Evolutionary conservation across 495 filamentous ascomycete species (phyloP), one percentile per base, ranked within the genome.

Genomic region (Aspergillus sclerotiicarbonarius): DNA sequence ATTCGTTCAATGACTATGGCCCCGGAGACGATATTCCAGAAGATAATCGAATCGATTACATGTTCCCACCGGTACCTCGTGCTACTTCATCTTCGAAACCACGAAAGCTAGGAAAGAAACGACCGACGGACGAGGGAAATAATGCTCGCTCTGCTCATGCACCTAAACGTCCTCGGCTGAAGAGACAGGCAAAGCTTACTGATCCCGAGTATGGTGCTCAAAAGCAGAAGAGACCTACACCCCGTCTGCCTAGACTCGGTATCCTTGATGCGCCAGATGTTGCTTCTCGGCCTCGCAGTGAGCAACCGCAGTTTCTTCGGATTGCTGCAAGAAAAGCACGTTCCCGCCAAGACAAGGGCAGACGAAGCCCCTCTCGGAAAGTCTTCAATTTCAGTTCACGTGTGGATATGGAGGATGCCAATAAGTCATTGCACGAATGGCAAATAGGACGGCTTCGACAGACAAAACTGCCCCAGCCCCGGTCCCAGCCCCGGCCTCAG

Each of bases 281-380:
- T 33, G 69, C 65, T 32, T 53, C 53, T 33, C 56, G 57, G 48
- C 51, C 70, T 51, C 63, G 58, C 18, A 57, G 61, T 10, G 60
- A 74, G 15, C 69, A 76, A 7, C 92, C 94, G 6, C 73, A 75
- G 30, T 98, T 98, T 65, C 73, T 97, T 19, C 85, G 84, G 51
- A 70, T 98, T 60, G 94, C 94, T 39, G 82, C 83, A 18, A 85
- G 95, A 49, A 76, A 80, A 57, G 90, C 84, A 45, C 86, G 80
- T 15, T 80, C 73, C 55, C 81, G 82, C 60, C 63, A 62, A 39
- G 86, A 90, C 59, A 65, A 78, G 57, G 92, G 90, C 7, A 85
- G 88, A 63, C 82, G 86, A 54, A 90, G 86, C 51, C 91, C 91
- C n/a, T 80, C 82, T 6, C 77, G 70, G 32, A 98, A 97, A 67